phyloP scores from a whole-genome alignment of 345 rosid species.

The Mercurialis annua region DNA sequence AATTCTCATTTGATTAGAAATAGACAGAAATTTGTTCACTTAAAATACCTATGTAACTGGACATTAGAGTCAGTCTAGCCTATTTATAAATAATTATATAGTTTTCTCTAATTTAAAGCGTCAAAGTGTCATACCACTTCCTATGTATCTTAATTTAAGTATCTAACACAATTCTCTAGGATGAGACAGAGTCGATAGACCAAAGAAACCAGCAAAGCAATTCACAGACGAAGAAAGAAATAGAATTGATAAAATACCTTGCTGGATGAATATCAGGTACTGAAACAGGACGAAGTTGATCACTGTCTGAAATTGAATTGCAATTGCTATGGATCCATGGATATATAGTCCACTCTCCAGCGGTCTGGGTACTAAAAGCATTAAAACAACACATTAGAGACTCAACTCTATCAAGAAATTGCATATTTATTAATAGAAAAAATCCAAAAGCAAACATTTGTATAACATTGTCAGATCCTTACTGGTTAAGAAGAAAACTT shows the following conservation, averaged over 20 bases:
- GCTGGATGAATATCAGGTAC: conserved; percentile 97
- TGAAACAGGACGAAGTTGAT: conserved; percentile 76
- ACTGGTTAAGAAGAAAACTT: conserved; percentile 91
- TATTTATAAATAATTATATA: neutral
- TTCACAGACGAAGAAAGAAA: neutral
- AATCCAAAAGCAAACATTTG: conserved; percentile 4
- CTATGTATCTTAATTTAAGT: neutral
- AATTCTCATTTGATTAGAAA: no score
- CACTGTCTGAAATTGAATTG: conserved; percentile 84
- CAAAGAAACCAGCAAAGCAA: conserved; percentile 1
- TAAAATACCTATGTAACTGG: no score
- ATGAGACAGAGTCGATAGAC: neutral
- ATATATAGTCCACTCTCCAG: conserved; percentile 83
- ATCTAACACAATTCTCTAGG: neutral
- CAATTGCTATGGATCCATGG: conserved; percentile 99
- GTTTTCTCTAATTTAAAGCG: neutral
- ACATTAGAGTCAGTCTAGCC: no score
- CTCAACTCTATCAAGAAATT: conserved; percentile 4
- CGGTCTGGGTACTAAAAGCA: conserved; percentile 44
- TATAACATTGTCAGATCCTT: conserved; percentile 29
- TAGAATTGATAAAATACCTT: conserved; percentile 43
- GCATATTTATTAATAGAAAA: neutral
- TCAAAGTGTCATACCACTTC: neutral
- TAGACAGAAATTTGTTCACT: no score
- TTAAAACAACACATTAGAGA: conserved; percentile 1